A percentile compares a stretch with the other conserved stretches of the same genome.
These are phyloP conservation scores for Marasmius oreades DNA, from an alignment of 1,284 basidiomycete species.

Conservation along the genomic window DNA sequence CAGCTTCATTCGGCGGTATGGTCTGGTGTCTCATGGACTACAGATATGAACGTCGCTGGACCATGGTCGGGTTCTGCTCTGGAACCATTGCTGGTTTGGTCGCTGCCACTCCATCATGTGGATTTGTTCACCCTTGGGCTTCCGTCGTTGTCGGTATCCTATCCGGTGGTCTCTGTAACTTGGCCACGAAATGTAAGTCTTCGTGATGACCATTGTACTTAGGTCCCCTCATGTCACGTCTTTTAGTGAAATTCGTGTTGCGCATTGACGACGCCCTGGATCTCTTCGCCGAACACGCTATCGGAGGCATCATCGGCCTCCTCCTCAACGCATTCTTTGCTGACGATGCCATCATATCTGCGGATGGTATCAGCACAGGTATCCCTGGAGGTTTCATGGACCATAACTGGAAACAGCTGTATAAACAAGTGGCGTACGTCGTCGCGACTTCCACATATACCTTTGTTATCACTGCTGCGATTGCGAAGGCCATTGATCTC, in stretches of 20 bases:
- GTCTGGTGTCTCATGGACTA: constrained; percentile 91
- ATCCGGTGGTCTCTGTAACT: constrained; percentile 78
- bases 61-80: constrained; percentile 87
- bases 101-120: constrained; percentile 83
- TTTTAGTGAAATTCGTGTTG: constrained; percentile 61
- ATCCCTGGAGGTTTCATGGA: constrained; percentile 36
- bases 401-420: constrained; percentile 50
- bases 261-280: constrained; percentile 82
- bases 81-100: constrained; percentile 89
- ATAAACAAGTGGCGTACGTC: constrained; percentile 83
- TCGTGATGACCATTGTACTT: constrained; percentile 14
- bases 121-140: constrained; percentile 64
- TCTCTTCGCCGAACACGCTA: constrained; percentile 88
- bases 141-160: constrained; percentile 77
- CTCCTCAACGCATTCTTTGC: constrained; percentile 82
- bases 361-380: constrained; percentile 69
- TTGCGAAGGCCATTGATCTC: constrained; percentile 69
- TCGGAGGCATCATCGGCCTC: constrained; percentile 80
- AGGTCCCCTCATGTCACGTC: constrained; percentile 12
- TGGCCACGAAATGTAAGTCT: constrained; percentile 77
- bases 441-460: constrained; percentile 64
- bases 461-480: constrained; percentile 64
- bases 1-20: constrained; percentile 74
- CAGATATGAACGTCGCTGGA: constrained; percentile 76
- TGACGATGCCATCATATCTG: constrained; percentile 53